Base-by-base conservation (phyloP, 2,329 filamentous ascomycete genomes). In the Colletotrichum phormii region DNA sequence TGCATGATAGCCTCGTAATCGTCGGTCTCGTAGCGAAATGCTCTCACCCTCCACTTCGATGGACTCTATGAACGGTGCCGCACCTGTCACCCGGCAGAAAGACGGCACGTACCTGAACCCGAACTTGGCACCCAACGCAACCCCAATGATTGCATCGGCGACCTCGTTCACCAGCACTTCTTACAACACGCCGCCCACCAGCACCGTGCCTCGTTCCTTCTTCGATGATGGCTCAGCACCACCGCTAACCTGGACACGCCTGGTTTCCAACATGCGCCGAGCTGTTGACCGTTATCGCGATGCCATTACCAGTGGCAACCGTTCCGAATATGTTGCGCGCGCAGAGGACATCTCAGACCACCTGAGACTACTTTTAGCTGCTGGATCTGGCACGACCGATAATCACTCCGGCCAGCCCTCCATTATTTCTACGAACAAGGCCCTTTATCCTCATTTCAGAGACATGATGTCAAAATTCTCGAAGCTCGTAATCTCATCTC, bases 381-480 rank as follows among this genome's bases (percentile, higher is more conserved):
- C 97, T 67, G 97, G 95, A 9, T 99, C 97, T 42, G 95, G 96
- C 67, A 99, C 97, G 1, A 99, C 97, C 0, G 97, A 99, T 83
- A 99, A 99, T 80, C 97, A 99, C 81, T 98, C 97, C 24, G 97
- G 97, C 54, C 97, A 98, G 77, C 97, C 97, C 5, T 98, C 97
- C n/a, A 98, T 99, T 78, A 99, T 99, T 73, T 98, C 95, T 7
- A 97, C 95, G 5, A 99, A 99, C 86, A 98, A 98, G 82, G 94
- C 95, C 0, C 86, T 99, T 18, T 98, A 98, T 80, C 97, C 97
- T 29, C 95, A 98, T 82, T 99, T 99, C 84, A 89, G 97, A 66
- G 97, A 98, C 80, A 98, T 98, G 92, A 99, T 99, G 97, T 98
- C 97, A 57, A 95, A 97, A 78, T 99, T 99, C 82, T 98, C 97